Evolutionary conservation across 2,329 filamentous ascomycete genomes (phyloP).

Genomic region (Zarea fungicola): DNA sequence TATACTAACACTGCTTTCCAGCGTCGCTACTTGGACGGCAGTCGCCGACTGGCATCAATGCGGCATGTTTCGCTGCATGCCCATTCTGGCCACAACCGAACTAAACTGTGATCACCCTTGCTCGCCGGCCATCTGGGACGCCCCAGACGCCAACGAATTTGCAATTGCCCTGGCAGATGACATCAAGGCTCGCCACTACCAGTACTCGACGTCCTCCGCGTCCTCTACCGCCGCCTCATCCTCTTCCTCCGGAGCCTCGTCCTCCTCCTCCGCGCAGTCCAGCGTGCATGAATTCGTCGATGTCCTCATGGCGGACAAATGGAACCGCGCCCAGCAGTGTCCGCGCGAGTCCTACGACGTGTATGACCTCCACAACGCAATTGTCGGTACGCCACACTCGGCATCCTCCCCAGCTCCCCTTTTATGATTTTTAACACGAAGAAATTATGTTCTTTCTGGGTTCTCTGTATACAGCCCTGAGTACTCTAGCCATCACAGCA

Average conservation of each 20-base stretch:
- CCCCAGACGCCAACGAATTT: slow-evolving; percentile 18
- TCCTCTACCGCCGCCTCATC: not conserved
- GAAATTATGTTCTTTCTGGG: not conserved
- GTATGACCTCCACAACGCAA: slow-evolving; percentile 10
- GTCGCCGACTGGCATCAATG: slow-evolving; percentile 24
- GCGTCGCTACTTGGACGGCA: slow-evolving; percentile 21
- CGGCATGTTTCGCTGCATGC: slow-evolving; percentile 21
- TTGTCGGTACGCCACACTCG: slow-evolving; percentile 11
- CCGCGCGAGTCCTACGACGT: slow-evolving; percentile 14
- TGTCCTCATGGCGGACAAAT: slow-evolving; percentile 18
- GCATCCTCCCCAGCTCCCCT: not conserved
- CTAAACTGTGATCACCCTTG: slow-evolving; percentile 22
- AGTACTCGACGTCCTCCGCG: not conserved
- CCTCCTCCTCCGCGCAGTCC: not conserved
- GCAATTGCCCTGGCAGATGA: not conserved
- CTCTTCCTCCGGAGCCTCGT: not conserved
- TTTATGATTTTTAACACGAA: too few species aligned
- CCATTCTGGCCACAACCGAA: slow-evolving; percentile 19
- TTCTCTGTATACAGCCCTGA: slow-evolving; percentile 6
- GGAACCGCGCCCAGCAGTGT: slow-evolving; percentile 9
- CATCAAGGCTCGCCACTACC: not conserved
- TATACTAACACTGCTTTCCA: slow-evolving; percentile 8
- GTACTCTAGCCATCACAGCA: slow-evolving; percentile 12
- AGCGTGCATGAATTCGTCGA: slow-evolving; percentile 17
- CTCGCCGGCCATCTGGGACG: slow-evolving; percentile 22